A percentile compares a stretch with the other conserved stretches of the same genome.
Evolutionary conservation across 2,329 filamentous ascomycete species (phyloP).

Genomic region (Aspergillaceae sp.): DNA sequence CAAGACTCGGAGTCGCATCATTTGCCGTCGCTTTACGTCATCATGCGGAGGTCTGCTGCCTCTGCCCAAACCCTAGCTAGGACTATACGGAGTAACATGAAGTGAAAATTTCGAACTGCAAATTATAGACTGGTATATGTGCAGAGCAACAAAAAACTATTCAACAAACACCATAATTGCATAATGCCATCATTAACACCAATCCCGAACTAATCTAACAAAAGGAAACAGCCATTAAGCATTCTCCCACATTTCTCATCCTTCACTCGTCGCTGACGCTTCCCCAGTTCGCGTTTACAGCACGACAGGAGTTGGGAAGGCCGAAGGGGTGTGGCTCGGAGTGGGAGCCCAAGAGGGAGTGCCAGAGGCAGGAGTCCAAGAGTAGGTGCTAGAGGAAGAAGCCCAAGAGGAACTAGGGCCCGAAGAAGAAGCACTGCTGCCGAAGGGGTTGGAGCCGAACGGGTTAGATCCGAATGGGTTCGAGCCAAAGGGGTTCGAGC

Average conservation of each 20-base stretch:
- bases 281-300: not conserved
- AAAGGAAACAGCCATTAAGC: too few species aligned
- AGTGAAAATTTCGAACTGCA: too few species aligned
- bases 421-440: not conserved
- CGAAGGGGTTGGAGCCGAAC: not conserved
- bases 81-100: not conserved
- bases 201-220: too few species aligned
- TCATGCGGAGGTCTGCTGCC: conserved; percentile 14
- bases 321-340: not conserved
- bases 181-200: too few species aligned
- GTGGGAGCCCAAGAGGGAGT: not conserved
- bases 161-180: too few species aligned
- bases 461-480: not conserved
- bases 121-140: not conserved
- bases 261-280: not conserved
- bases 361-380: not conserved
- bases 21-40: conserved; percentile 19
- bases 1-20: not conserved
- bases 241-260: not conserved
- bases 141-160: not conserved
- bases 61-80: not conserved
- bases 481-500: not conserved
- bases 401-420: not conserved
- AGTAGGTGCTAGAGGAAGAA: not conserved
- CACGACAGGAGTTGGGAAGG: not conserved